Evolutionary conservation across 2,329 filamentous ascomycete genomes (phyloP).

Genomic region (Talaromyces atroroseus): DNA sequence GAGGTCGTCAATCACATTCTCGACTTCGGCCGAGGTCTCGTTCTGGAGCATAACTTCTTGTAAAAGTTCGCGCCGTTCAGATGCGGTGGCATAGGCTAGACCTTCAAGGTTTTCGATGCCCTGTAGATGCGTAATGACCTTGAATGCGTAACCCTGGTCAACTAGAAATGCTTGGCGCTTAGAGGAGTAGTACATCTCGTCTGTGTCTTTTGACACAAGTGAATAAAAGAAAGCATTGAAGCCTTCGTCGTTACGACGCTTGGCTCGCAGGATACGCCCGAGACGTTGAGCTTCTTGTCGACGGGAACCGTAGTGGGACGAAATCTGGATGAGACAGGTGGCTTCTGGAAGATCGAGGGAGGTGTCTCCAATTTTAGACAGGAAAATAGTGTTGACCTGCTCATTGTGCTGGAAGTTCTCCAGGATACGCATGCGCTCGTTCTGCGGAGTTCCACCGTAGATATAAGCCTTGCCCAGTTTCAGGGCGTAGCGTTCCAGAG

Average conservation of each 20-base stretch:
- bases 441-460: constrained; percentile 79
- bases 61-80: constrained; percentile 78
- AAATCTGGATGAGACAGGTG: constrained; percentile 94
- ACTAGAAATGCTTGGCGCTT: constrained; percentile 96
- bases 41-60: constrained; percentile 86
- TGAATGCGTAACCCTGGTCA: constrained; percentile 97
- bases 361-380: constrained; percentile 96
- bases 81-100: constrained; percentile 71
- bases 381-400: constrained; percentile 82
- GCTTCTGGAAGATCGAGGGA: constrained; percentile 96
- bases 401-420: constrained; percentile 95
- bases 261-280: constrained; percentile 88
- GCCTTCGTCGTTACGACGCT: constrained; percentile 92
- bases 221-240: constrained; percentile 99
- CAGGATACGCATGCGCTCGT: constrained; percentile 78
- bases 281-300: constrained; percentile 93
- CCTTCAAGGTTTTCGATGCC: constrained; percentile 80
- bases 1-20: constrained; percentile 64
- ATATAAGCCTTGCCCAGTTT: constrained; percentile 86
- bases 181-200: constrained; percentile 96
- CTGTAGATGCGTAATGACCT: constrained; percentile 92
- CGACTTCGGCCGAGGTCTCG: constrained; percentile 65
- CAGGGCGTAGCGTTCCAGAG: constrained; percentile 75
- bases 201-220: constrained; percentile 91
- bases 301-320: constrained; percentile 92